These are phyloP conservation scores for Ceratobasidium sp. DNA, from an alignment of 1,284 basidiomycete genomes.

Conservation along the genomic window DNA sequence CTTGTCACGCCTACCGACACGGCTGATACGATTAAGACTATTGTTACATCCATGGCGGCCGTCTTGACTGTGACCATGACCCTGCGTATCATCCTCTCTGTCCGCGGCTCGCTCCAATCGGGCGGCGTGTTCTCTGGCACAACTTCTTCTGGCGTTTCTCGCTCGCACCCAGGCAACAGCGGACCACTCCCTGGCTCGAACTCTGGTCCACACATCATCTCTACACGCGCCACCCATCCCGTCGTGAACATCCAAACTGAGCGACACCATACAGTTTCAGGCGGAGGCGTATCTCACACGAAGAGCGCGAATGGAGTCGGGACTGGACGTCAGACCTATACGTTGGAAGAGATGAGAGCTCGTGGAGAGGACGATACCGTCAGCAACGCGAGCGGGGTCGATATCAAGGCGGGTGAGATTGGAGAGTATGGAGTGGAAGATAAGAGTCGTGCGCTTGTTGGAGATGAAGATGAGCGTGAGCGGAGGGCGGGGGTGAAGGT, in stretches of 20 bases:
- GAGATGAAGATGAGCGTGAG: constrained; percentile 39
- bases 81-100: constrained; percentile 82
- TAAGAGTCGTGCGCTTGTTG: constrained; percentile 11
- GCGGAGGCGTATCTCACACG: neutral
- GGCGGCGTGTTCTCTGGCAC: constrained; percentile 74
- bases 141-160: constrained; percentile 57
- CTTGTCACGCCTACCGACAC: constrained; percentile 73
- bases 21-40: constrained; percentile 79
- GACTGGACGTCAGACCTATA: constrained; percentile 66
- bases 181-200: constrained; percentile 54
- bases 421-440: constrained; percentile 20
- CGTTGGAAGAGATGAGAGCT: constrained; percentile 72
- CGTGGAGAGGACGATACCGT: too few species aligned
- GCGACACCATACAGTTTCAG: constrained; percentile 40
- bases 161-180: constrained; percentile 48
- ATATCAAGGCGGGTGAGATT: constrained; percentile 45
- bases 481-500: constrained; percentile 48
- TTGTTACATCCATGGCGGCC: constrained; percentile 83
- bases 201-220: constrained; percentile 62
- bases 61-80: constrained; percentile 87
- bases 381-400: too few species aligned
- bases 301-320: constrained; percentile 23
- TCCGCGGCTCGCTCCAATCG: constrained; percentile 74
- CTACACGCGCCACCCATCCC: constrained; percentile 59
- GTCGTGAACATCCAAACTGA: constrained; percentile 57